Conservation (phyloP, 805 yeast genomes). For the Yamadazyma paraphyllophila region DNA sequence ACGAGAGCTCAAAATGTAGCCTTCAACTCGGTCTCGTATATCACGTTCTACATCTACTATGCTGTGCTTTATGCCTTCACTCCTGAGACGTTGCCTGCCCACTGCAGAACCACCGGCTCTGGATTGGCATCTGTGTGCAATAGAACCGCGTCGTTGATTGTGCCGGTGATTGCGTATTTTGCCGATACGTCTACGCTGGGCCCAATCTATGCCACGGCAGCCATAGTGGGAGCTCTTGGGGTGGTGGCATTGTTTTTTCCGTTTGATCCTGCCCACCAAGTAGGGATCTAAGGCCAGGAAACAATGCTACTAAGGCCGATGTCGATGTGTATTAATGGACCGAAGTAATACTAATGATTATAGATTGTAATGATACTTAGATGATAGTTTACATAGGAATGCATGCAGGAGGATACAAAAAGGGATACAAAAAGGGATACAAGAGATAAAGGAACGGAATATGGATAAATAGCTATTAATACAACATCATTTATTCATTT, state of each 20-base stretch:
- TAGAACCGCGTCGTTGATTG: slow-evolving; percentile 32
- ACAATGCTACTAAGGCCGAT: too few species aligned
- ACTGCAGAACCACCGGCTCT: slow-evolving; percentile 36
- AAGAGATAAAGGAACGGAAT: background rate
- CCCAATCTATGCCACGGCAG: slow-evolving; percentile 39
- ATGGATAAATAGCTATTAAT: background rate
- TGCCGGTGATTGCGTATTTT: slow-evolving; percentile 39
- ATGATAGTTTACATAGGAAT: too few species aligned
- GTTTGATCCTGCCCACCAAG: slow-evolving; percentile 26
- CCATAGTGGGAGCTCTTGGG: slow-evolving; percentile 32
- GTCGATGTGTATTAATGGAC: too few species aligned
- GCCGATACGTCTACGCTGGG: slow-evolving; percentile 25
- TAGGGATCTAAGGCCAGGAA: slow-evolving; percentile 23
- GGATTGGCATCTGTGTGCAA: slow-evolving; percentile 34
- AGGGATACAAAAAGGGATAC: too few species aligned
- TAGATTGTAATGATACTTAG: too few species aligned
- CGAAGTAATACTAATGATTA: too few species aligned
- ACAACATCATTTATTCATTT: background rate
- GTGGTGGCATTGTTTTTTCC: slow-evolving; percentile 31
- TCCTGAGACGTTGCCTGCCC: slow-evolving; percentile 37
- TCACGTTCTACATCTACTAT: slow-evolving; percentile 36
- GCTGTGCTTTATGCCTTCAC: slow-evolving; percentile 35
- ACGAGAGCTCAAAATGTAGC: slow-evolving; percentile 41
- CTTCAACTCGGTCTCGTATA: slow-evolving; percentile 52
- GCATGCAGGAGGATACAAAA: too few species aligned